Percentiles rank a stretch among this genome's conserved stretches.
Evolutionary conservation across 257 asterid genomes (phyloP).

Genomic region (Solanum ossicruentum): DNA sequence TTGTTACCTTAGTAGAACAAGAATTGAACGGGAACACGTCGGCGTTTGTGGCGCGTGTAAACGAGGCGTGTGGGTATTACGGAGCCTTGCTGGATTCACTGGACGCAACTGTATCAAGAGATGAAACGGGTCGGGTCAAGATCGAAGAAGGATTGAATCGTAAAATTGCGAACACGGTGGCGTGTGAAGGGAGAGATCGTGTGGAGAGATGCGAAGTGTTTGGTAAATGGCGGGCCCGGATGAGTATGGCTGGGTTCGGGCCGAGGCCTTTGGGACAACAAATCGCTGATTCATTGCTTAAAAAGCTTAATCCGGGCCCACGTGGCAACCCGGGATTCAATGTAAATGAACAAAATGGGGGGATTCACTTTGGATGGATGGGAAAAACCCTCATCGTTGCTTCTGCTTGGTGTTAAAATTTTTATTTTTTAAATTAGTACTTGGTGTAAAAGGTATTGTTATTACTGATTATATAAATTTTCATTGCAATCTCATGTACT

Average conservation of each 20-base stretch:
- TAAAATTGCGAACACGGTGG: slow-evolving; percentile 56
- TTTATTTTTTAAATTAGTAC: not conserved
- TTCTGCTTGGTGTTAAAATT: slow-evolving; percentile 67
- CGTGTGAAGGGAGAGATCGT: slow-evolving; percentile 84
- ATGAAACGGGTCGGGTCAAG: slow-evolving; percentile 29
- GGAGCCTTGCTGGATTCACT: slow-evolving; percentile 56
- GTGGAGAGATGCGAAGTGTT: slow-evolving; percentile 76
- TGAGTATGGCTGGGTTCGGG: slow-evolving; percentile 75
- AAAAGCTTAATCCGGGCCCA: slow-evolving; percentile 47
- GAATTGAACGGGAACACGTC: slow-evolving; percentile 71
- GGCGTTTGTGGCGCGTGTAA: slow-evolving; percentile 52
- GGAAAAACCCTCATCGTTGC: slow-evolving; percentile 71
- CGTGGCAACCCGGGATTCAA: slow-evolving; percentile 81
- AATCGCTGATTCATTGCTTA: slow-evolving; percentile 39
- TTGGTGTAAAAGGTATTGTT: not conserved
- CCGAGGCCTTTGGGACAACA: slow-evolving; percentile 35
- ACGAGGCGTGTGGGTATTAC: slow-evolving; percentile 46
- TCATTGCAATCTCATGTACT: not conserved
- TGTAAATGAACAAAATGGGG: slow-evolving; percentile 54
- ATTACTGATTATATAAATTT: not conserved
- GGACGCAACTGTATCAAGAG: slow-evolving; percentile 36
- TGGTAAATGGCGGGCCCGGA: slow-evolving; percentile 85
- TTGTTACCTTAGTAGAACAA: slow-evolving; percentile 70
- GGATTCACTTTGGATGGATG: slow-evolving; percentile 74
- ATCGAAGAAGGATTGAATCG: slow-evolving; percentile 74